Conservation (phyloP, 192 early-diverging fungal genomes). For the Rhizophagus clarus region DNA sequence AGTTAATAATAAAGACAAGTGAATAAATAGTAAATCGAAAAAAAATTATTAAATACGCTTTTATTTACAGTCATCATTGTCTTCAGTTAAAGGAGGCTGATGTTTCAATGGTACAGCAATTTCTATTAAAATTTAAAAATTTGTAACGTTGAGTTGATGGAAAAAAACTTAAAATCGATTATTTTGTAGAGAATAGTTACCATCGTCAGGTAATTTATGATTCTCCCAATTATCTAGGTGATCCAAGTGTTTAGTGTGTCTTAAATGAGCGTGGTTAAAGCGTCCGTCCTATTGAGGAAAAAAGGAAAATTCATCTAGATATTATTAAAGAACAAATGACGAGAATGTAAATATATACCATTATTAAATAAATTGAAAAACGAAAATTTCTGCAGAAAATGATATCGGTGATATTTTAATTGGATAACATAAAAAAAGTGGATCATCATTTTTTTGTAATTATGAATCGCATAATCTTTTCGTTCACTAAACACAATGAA, state of each 20-base stretch:
- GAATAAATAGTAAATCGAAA: no score
- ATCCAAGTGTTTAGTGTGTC: constrained; percentile 25
- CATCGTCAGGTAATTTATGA: constrained; percentile 21
- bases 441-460: no score
- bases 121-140: not conserved
- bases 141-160: no score
- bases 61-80: constrained; percentile 15
- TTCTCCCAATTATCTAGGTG: constrained; percentile 26
- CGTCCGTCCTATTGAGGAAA: constrained; percentile 12
- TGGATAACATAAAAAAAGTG: no score
- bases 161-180: not conserved
- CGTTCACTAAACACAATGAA: not conserved
- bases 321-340: not conserved
- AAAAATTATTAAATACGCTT: not conserved
- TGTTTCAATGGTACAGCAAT: constrained; percentile 22
- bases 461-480: no score
- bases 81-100: constrained; percentile 3
- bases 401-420: no score
- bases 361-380: not conserved
- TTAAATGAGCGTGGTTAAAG: constrained; percentile 25
- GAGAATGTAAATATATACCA: not conserved
- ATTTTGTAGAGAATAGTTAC: not conserved
- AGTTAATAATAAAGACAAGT: no score
- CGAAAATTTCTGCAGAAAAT: no score
- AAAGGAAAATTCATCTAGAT: not conserved